phyloP scores from a whole-genome alignment of 2,329 filamentous ascomycete species.

The Diaporthe australafricana region DNA sequence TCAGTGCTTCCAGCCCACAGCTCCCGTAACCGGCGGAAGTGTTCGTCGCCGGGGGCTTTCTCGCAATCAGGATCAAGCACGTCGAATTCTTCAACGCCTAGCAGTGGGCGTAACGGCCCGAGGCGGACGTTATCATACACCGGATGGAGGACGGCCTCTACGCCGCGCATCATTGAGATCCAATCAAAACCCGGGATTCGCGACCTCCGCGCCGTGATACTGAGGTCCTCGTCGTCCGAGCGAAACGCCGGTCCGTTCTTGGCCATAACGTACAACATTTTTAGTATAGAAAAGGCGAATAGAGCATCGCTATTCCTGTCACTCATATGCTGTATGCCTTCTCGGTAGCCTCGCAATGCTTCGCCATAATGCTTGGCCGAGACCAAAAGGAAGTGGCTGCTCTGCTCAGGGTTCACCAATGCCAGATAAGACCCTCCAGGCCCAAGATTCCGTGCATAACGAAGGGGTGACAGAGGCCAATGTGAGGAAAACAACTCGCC shows the following conservation, averaged over 20 bases:
- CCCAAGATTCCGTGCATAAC: no score
- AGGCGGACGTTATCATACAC: not conserved
- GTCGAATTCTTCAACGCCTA: not conserved
- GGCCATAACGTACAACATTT: slow-evolving; percentile 1
- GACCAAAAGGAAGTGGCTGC: not conserved
- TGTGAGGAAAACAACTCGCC: no score
- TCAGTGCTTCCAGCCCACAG: not conserved
- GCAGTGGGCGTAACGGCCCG: not conserved
- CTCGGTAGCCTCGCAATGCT: not conserved
- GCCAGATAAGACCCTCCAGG: no score
- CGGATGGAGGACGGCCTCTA: not conserved
- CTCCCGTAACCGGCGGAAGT: not conserved
- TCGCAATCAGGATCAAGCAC: not conserved
- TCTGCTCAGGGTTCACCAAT: no score
- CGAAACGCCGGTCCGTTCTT: not conserved
- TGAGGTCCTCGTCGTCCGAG: not conserved
- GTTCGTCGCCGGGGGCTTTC: not conserved
- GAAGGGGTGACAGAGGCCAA: no score
- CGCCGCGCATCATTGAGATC: slow-evolving; percentile 5
- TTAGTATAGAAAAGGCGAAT: not conserved
- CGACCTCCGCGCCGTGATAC: no score
- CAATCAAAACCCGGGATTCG: not conserved
- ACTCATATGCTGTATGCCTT: not conserved
- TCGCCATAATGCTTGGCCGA: not conserved
- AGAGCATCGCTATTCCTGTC: not conserved